A percentile compares a stretch with the other conserved stretches of the same genome.
Evolutionary conservation across 371 early-diverging fungal species (phyloP).

Genomic region (Lichtheimia ornata): DNA sequence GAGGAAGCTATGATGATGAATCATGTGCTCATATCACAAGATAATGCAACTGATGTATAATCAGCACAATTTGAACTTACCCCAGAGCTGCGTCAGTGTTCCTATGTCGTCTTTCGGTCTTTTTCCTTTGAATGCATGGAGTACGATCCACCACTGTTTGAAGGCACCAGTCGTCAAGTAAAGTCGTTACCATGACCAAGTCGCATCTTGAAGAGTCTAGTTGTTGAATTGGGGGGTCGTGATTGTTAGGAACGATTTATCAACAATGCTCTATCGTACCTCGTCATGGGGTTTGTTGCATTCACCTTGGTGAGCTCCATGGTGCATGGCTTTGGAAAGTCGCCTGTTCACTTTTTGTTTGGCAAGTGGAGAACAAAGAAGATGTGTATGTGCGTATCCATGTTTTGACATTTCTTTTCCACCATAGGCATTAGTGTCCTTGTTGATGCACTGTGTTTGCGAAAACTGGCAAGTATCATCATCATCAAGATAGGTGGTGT

Average conservation of each 20-base stretch:
- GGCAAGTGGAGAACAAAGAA: not conserved
- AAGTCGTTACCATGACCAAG: not conserved
- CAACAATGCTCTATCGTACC: constrained; percentile 10
- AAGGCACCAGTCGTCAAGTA: constrained; percentile 12
- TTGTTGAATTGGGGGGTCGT: no score
- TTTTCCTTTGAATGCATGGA: constrained; percentile 10
- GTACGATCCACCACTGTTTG: constrained; percentile 17
- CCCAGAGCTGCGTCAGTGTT: no score
- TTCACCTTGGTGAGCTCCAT: constrained; percentile 10
- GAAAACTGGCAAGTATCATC: constrained; percentile 8
- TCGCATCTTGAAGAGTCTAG: no score
- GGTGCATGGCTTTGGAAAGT: constrained; percentile 11
- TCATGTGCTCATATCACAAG: no score
- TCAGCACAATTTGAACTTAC: no score
- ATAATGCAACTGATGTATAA: no score
- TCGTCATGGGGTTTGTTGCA: constrained; percentile 12
- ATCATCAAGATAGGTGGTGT: not conserved
- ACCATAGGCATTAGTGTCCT: constrained; percentile 8
- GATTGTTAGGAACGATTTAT: constrained; percentile 6
- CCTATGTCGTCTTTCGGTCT: not conserved
- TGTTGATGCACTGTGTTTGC: constrained; percentile 7
- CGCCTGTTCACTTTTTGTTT: constrained; percentile 13
- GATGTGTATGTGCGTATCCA: not conserved
- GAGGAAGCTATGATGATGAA: no score
- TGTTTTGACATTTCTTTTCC: not conserved